Conservation (phyloP, 352 stramenopile species). For the Pythium graminicola region DNA sequence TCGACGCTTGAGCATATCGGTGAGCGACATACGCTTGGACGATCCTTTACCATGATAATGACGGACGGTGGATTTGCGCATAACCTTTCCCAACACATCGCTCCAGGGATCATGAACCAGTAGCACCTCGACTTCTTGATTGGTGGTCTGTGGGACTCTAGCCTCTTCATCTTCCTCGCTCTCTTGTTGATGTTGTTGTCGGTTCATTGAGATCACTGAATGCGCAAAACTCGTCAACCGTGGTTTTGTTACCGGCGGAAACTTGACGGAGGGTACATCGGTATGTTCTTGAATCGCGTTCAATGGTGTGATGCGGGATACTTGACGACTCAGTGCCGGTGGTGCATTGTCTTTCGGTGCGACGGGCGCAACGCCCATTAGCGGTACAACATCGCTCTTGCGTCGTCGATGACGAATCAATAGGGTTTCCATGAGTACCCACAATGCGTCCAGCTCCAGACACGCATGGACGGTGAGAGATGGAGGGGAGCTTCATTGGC, state of each 20-base stretch:
- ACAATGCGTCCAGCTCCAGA: background rate
- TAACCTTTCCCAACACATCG: constrained; percentile 10
- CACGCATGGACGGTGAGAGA: background rate
- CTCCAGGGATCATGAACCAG: constrained; percentile 10
- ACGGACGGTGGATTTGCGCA: too few relatives aligned
- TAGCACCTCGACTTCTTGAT: background rate
- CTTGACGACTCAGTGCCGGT: background rate
- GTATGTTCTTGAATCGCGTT: constrained; percentile 2
- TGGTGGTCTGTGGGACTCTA: too few relatives aligned
- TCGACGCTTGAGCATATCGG: constrained; percentile 43
- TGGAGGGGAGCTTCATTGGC: background rate
- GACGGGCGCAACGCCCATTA: background rate
- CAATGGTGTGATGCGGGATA: constrained; percentile 9
- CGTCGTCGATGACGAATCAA: constrained; percentile 3
- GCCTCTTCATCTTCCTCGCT: background rate
- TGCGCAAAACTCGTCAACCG: constrained; percentile 1
- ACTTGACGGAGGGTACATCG: constrained; percentile 1
- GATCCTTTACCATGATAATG: too few relatives aligned
- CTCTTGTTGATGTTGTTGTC: background rate
- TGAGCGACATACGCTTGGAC: constrained; percentile 31
- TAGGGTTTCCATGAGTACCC: constrained; percentile 3
- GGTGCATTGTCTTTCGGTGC: background rate
- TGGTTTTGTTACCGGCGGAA: background rate
- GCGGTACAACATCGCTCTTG: constrained; percentile 19
- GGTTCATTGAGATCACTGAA: constrained; percentile 10